phyloP scores from a whole-genome alignment of 2,329 filamentous ascomycete species.

The Colletotrichum sp. region DNA sequence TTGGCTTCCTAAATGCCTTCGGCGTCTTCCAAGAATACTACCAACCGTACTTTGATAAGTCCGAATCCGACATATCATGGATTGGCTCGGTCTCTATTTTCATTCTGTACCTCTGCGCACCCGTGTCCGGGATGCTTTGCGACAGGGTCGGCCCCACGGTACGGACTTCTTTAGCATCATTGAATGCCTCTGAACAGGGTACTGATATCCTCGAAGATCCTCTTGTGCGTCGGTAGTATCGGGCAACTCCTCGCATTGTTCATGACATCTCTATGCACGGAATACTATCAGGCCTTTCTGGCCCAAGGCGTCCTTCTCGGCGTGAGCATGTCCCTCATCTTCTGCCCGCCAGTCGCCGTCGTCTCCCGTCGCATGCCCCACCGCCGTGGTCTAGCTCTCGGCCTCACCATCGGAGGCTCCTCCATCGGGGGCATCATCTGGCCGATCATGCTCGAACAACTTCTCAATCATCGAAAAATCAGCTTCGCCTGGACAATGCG shows the following conservation, averaged over 20 bases:
- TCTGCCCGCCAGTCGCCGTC: constrained; percentile 38
- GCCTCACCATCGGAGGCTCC: constrained; percentile 34
- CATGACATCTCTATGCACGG: constrained; percentile 3
- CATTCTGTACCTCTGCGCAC: constrained; percentile 39
- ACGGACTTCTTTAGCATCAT: constrained; percentile 46
- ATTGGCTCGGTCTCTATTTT: constrained; percentile 53
- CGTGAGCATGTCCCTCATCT: constrained; percentile 45
- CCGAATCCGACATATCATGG: constrained; percentile 38
- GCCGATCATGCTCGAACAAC: constrained; percentile 11
- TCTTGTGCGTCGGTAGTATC: constrained; percentile 51
- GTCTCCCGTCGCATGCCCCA: constrained; percentile 36
- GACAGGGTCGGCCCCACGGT: constrained; percentile 41
- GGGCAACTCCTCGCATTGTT: constrained; percentile 27
- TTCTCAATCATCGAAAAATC: neutral
- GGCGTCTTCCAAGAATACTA: constrained; percentile 59
- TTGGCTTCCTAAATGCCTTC: constrained; percentile 33
- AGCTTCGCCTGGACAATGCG: constrained; percentile 7
- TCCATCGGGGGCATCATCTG: constrained; percentile 27
- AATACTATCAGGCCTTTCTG: constrained; percentile 50
- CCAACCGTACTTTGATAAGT: constrained; percentile 27
- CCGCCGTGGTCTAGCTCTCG: constrained; percentile 32
- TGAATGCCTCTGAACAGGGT: neutral
- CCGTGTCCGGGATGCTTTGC: constrained; percentile 37
- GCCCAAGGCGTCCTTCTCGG: constrained; percentile 50
- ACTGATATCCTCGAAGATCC: constrained; percentile 31